Conservation (phyloP, 2,329 filamentous ascomycete species). For the Ophiocordyceps camponoti-leonardi region DNA sequence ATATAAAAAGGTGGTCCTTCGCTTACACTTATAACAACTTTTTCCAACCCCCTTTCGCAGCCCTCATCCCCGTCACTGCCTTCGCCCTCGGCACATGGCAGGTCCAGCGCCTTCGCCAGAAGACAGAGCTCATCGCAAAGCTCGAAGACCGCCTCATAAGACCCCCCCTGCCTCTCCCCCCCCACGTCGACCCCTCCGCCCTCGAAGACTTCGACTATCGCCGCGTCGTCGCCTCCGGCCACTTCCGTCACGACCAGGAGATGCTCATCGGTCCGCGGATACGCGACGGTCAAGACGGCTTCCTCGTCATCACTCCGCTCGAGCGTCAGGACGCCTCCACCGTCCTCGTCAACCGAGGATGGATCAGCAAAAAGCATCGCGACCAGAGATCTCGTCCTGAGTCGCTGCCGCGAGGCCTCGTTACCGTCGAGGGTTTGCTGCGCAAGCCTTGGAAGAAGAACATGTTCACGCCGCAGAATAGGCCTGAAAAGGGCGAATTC, state of each 20-base stretch:
- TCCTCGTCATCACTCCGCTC: conserved; percentile 78
- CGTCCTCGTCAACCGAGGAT: conserved; percentile 77
- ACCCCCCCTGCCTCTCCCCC: conserved; percentile 70
- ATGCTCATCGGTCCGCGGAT: conserved; percentile 91
- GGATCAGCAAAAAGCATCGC: conserved; percentile 66
- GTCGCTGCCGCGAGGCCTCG: conserved; percentile 50
- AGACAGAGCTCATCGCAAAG: conserved; percentile 77
- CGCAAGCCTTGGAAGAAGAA: conserved; percentile 93
- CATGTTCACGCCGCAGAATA: conserved; percentile 86
- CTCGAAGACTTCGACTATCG: conserved; percentile 86
- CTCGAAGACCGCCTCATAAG: conserved; percentile 84
- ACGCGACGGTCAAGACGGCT: conserved; percentile 79
- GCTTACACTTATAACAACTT: neutral
- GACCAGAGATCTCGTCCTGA: conserved; percentile 47
- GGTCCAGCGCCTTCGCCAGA: conserved; percentile 83
- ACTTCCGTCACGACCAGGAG: conserved; percentile 73
- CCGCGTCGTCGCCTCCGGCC: conserved; percentile 58
- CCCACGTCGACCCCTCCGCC: conserved; percentile 63
- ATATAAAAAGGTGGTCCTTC: too few species aligned
- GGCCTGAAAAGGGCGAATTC: conserved; percentile 68
- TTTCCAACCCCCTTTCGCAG: conserved; percentile 17
- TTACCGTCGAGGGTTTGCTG: conserved; percentile 70
- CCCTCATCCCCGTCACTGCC: conserved; percentile 78
- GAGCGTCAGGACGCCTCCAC: conserved; percentile 54
- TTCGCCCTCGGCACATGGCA: conserved; percentile 91